Base-by-base conservation (phyloP, 805 yeast genomes). In the Yamadazyma laniorum region DNA sequence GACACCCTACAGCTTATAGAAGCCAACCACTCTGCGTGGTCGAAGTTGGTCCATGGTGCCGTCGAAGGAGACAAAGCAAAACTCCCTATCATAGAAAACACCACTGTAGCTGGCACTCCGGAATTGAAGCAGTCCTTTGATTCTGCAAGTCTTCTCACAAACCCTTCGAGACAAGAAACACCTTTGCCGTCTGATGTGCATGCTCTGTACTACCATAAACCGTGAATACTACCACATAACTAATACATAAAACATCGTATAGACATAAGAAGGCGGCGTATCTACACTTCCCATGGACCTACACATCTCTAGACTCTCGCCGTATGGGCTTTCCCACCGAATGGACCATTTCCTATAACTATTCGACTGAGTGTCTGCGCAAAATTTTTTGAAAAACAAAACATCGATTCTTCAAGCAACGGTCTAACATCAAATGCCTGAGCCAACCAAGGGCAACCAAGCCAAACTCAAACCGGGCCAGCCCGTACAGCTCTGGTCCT, bases 1-100 rank as follows among this genome's bases (percentile, higher is more conserved):
- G 89, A 90, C 59, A 95, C 99, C 43, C 74, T 85, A 52, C 88
- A 85, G 50, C 78, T 90, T 51, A 77, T 91, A 51, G 72, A 78
- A 56, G 95, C 88, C 67, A 86, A 95, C 59, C 65, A 76, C 56
- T 82, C 78, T 53, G 87, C 96, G 39, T 91, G 97, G 97, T 74
- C 80, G 54, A 70, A 71, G 42, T 75, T 91, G 50, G 70, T 89
- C 47, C 59, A 67, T 35, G 95, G 95, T 49, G 71, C 82, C 56
- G 63, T 67, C 5, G 38, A 41, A 7, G 53, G 54, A 13, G 55
- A 55, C 3, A 37, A 47, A 23, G 56, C 54, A 2, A 39, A 49
- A 27, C 39, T 53, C 16, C 73, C 78, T 2, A 51, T 37, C 8
- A 63, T 64, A 37, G 50, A 44, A 12, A 75, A 75, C 52, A 52